phyloP scores from a whole-genome alignment of 139 green algal genomes.

The Mychonastes homosphaera region DNA sequence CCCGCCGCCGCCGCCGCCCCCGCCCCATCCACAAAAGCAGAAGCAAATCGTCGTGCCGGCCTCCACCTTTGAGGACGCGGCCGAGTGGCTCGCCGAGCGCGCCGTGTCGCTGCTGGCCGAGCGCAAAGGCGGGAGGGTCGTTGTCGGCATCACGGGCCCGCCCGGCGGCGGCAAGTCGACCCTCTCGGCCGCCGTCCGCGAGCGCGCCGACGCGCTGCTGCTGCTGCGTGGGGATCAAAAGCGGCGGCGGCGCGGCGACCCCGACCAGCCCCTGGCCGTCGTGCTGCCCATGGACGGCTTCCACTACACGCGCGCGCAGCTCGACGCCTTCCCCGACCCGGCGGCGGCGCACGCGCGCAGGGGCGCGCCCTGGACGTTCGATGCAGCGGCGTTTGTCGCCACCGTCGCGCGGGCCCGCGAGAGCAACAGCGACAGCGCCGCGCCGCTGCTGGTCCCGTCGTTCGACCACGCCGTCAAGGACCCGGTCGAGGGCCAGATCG shows the following conservation, averaged over 20 bases:
- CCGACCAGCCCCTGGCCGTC: neutral
- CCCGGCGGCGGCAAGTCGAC: conserved; percentile 60
- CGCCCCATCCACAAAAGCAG: too few relatives aligned
- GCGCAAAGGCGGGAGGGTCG: too few relatives aligned
- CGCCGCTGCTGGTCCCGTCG: conserved; percentile 35
- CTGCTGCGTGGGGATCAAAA: neutral
- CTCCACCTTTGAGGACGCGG: too few relatives aligned
- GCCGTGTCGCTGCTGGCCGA: too few relatives aligned
- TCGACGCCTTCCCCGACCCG: conserved; percentile 68
- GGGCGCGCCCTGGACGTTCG: conserved; percentile 76
- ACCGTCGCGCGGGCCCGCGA: conserved; percentile 27
- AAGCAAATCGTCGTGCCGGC: too few relatives aligned
- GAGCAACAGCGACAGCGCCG: too few relatives aligned
- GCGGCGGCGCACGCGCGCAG: conserved; percentile 44
- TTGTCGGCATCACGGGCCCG: too few relatives aligned
- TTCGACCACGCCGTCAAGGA: conserved; percentile 77
- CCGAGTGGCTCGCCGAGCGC: too few relatives aligned
- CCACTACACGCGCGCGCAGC: conserved; percentile 65
- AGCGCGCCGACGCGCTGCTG: conserved; percentile 30
- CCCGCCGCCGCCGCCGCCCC: too few relatives aligned
- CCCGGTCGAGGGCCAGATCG: conserved; percentile 26
- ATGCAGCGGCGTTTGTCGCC: conserved; percentile 55
- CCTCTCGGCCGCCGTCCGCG: conserved; percentile 36
- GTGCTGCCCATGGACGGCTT: conserved; percentile 61
- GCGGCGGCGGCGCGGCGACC: neutral